These are phyloP conservation scores for Thozetella sp. DNA, from an alignment of 495 filamentous ascomycete species.

Conservation along the genomic window DNA sequence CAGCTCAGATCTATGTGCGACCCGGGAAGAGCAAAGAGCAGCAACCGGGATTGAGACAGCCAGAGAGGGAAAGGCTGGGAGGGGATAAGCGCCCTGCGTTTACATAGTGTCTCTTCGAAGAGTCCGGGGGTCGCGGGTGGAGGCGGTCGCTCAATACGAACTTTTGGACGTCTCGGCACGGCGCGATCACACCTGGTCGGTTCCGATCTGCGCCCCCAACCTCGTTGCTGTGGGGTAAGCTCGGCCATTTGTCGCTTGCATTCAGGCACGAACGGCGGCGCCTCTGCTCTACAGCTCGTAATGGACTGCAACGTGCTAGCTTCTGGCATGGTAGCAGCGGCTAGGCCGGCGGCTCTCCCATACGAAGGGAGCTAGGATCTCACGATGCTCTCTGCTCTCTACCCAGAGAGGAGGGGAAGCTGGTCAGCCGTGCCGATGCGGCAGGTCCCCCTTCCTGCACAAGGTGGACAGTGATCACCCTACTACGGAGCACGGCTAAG, in stretches of 20 bases:
- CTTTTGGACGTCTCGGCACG: background rate
- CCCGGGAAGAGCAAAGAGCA: no score
- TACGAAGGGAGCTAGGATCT: background rate
- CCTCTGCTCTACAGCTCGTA: background rate
- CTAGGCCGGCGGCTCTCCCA: no score
- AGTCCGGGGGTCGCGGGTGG: background rate
- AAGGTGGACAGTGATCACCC: no score
- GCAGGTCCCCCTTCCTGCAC: background rate
- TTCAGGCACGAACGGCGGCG: background rate
- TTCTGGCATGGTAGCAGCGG: background rate
- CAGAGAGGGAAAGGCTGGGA: no score
- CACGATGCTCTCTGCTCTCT: background rate
- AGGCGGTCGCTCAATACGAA: background rate
- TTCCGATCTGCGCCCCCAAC: background rate
- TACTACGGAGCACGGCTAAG: no score
- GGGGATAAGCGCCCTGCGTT: background rate
- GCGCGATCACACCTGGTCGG: background rate
- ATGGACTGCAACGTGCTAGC: background rate
- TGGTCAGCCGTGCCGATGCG: background rate
- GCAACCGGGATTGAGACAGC: no score
- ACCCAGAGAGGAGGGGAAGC: no score
- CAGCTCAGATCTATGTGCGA: no score
- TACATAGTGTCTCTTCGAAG: background rate
- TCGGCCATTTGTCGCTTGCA: background rate
- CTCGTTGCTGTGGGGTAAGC: slow-evolving; percentile 2